Evolutionary conservation across 305 asterid species (phyloP).

Genomic region (Striga hermonthica): DNA sequence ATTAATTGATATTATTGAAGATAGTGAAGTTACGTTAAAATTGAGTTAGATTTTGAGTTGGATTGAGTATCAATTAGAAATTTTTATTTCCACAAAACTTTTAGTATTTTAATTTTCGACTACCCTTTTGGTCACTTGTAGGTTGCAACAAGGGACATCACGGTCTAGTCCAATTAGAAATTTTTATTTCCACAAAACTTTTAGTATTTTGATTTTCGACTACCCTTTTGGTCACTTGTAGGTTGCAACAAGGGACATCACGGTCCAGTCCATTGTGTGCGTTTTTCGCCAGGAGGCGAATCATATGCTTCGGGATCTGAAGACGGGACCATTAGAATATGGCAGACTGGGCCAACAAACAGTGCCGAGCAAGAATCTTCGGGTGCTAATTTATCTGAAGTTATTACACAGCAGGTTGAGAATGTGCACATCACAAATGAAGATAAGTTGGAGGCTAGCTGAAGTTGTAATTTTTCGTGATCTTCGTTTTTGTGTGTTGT

Average conservation of each 20-base stretch:
- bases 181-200: neutral
- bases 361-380: conserved; percentile 46
- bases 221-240: conserved; percentile 13
- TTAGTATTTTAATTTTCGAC: neutral
- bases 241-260: conserved; percentile 99
- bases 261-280: conserved; percentile 95
- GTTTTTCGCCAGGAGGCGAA: conserved; percentile 94
- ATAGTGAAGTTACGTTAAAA: too few species aligned
- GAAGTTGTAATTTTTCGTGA: conserved; percentile 21
- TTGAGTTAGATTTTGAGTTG: too few species aligned
- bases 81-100: neutral
- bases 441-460: conserved; percentile 36
- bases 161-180: conserved; percentile 63
- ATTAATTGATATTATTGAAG: too few species aligned
- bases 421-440: conserved; percentile 45
- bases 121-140: conserved; percentile 13
- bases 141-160: conserved; percentile 99
- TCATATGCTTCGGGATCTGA: conserved; percentile 95
- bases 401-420: conserved; percentile 56
- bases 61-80: too few species aligned
- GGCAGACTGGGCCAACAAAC: conserved; percentile 50
- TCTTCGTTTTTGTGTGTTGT: conserved; percentile 29
- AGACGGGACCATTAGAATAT: conserved; percentile 92
- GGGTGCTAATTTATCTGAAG: conserved; percentile 45
- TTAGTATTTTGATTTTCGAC: neutral